phyloP scores from a whole-genome alignment of 176 grass and related monocot genomes.

The Musa troglodytarum region DNA sequence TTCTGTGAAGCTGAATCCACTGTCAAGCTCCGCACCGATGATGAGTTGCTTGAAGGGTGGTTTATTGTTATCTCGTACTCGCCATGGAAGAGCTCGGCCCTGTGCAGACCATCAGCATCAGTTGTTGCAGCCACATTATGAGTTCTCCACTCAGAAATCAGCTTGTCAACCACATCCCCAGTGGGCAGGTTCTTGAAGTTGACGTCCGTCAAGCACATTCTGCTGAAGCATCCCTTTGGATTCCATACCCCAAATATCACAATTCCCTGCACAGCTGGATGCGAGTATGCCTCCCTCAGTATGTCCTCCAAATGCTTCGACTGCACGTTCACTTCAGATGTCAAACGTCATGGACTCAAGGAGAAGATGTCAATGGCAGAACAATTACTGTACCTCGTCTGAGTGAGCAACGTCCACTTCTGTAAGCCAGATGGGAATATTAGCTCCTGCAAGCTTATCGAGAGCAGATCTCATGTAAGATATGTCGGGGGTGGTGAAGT shows the following conservation, averaged over 20 bases:
- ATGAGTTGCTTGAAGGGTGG: conserved; percentile 40
- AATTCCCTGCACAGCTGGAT: conserved; percentile 71
- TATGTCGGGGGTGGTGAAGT: conserved; percentile 63
- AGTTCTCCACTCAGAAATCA: conserved; percentile 60
- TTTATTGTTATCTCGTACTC: conserved; percentile 55
- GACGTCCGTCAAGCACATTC: conserved; percentile 80
- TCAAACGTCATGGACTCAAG: not conserved
- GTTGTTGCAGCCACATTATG: conserved; percentile 23
- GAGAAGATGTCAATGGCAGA: not conserved
- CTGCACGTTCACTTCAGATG: conserved; percentile 7
- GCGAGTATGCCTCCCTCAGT: conserved; percentile 60
- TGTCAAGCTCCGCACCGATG: conserved; percentile 40
- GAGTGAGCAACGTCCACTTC: conserved; percentile 50
- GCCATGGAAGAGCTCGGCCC: conserved; percentile 54
- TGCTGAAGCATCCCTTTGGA: conserved; percentile 42
- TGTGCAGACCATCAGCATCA: conserved; percentile 42
- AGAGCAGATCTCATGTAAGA: conserved; percentile 68
- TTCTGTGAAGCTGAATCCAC: conserved; percentile 30
- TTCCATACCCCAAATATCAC: conserved; percentile 64
- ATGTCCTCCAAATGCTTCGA: conserved; percentile 51
- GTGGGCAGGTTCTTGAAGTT: conserved; percentile 55
- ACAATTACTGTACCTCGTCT: conserved; percentile 26
- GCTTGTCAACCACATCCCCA: conserved; percentile 59
- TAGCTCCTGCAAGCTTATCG: conserved; percentile 43
- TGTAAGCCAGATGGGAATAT: conserved; percentile 78